Conservation (phyloP, 148 eudicot genomes). For the Persicaria maculosa region DNA sequence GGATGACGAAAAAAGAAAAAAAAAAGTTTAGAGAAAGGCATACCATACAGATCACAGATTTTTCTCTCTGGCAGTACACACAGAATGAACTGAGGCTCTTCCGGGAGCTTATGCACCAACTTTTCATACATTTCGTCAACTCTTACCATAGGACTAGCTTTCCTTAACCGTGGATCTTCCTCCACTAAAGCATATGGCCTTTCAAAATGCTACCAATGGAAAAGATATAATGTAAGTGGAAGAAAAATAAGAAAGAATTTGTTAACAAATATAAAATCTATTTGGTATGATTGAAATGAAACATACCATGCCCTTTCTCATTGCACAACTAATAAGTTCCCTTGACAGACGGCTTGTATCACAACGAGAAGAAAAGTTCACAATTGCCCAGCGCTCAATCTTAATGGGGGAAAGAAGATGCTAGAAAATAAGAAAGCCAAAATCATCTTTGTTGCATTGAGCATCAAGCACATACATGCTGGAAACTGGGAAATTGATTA, state of each 20-base stretch:
- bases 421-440: slow-evolving; percentile 29
- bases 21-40: slow-evolving; percentile 5
- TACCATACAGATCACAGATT: slow-evolving; percentile 77
- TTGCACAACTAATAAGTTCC: slow-evolving; percentile 61
- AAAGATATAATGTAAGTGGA: slow-evolving; percentile 7
- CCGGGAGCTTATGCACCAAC: slow-evolving; percentile 67
- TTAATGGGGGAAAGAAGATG: slow-evolving; percentile 48
- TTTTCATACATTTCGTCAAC: slow-evolving; percentile 77
- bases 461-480: not conserved
- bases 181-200: slow-evolving; percentile 65
- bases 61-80: slow-evolving; percentile 85
- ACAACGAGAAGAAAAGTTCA: slow-evolving; percentile 81
- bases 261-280: not conserved
- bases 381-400: slow-evolving; percentile 76
- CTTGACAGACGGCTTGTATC: slow-evolving; percentile 60
- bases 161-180: slow-evolving; percentile 57
- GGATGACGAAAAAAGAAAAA: not conserved
- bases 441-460: slow-evolving; percentile 10
- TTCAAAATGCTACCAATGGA: slow-evolving; percentile 42
- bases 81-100: slow-evolving; percentile 66
- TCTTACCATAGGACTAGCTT: slow-evolving; percentile 45
- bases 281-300: not conserved
- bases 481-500: not conserved
- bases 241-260: slow-evolving; percentile 10
- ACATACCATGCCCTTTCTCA: slow-evolving; percentile 78